These are phyloP conservation scores for Clarireedia sp. DNA, from an alignment of 2,329 filamentous ascomycete genomes.

Conservation along the genomic window DNA sequence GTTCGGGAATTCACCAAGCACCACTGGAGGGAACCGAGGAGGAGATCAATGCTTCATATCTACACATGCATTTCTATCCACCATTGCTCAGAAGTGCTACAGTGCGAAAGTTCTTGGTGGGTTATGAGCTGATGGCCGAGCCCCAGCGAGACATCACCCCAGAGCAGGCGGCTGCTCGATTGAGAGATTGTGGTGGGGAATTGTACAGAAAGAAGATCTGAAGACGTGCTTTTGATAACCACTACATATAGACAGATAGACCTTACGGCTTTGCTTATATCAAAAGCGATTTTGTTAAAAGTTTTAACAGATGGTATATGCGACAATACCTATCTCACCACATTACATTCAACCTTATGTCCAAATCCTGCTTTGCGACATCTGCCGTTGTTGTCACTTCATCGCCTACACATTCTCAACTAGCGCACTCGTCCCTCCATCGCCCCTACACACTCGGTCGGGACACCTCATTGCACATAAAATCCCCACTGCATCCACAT, in stretches of 20 bases:
- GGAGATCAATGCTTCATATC: conserved; percentile 79
- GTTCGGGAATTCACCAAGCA: conserved; percentile 93
- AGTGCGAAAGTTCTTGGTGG: conserved; percentile 92
- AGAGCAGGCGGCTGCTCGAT: conserved; percentile 77
- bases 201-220: conserved; percentile 61
- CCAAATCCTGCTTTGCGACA: too few species aligned
- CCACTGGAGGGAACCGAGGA: conserved; percentile 74
- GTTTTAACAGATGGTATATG: too few species aligned
- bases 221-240: not conserved
- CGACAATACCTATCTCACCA: too few species aligned
- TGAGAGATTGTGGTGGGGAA: conserved; percentile 69
- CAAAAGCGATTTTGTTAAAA: not conserved
- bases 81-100: conserved; percentile 86
- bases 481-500: conserved; percentile 59
- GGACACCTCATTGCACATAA: conserved; percentile 46
- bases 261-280: not conserved
- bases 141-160: conserved; percentile 98
- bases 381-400: too few species aligned
- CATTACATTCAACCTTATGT: too few species aligned
- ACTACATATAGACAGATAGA: not conserved
- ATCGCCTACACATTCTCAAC: too few species aligned
- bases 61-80: conserved; percentile 98
- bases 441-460: not conserved
- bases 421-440: not conserved
- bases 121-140: conserved; percentile 93